Base-by-base conservation (phyloP, 306 rosid genomes). In the Inga oerstediana region DNA sequence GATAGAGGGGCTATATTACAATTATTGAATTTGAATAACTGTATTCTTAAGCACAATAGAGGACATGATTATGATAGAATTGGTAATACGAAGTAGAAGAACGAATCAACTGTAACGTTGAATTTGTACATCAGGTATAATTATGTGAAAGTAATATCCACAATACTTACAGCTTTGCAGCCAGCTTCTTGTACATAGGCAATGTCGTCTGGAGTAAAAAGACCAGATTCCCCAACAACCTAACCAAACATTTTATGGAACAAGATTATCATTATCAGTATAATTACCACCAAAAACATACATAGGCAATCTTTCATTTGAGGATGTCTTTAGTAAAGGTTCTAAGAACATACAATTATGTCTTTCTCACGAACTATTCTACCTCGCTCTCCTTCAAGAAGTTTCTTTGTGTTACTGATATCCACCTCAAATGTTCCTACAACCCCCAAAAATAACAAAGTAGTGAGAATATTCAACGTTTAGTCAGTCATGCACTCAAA, bases 181-280 rank as follows among this genome's bases (percentile, higher is more conserved):
- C 99, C 99, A 34, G 97, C 97, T 83, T 91, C 94, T 90, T 96
- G 98, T 24, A 94, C 98, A 89, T 84, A 94, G 79, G 97, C 93
- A 51, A 96, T 90, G 72, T 96, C 97, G 41, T 86, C 88, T 2
- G 98, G 97, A 46, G 92, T 90, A 82, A 90, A 96, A 43, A 96
- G 86, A 94, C 30, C 30, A 27, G 30, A 27, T 27, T 27, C 30
- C 30, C 30, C 30, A 27, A 27, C 99, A 62, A 96, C 86, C 98
- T 94, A 82, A 66, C 79, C 68, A 82, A 74, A 75, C 76, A 87
- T 76, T 69, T 69, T 16, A 84, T 30, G 71, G 71, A 52, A 34
- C 24, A 78, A 20, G 62, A 64, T 35, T 1, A 15, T 45, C 74
- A 67, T 66, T 16, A 79, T 48, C 14, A 48, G 64, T 51, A 32